phyloP scores from a whole-genome alignment of 78 protist genomes.

The Kipferlia bialata region DNA sequence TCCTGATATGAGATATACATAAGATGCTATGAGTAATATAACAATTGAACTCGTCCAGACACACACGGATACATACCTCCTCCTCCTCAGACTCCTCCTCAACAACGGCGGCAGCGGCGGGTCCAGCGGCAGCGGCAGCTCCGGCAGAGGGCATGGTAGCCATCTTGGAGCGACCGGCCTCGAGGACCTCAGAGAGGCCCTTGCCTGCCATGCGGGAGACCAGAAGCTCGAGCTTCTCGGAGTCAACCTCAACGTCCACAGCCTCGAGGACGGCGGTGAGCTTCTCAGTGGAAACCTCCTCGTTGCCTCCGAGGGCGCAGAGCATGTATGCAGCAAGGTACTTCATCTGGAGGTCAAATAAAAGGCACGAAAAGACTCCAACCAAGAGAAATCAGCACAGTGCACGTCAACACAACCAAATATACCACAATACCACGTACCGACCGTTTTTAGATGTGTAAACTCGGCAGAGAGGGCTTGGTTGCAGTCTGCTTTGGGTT shows the following conservation, averaged over 20 bases:
- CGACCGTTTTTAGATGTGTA: too few species aligned
- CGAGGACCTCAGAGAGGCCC: slow-evolving; percentile 35
- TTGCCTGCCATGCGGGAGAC: slow-evolving; percentile 45
- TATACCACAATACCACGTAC: too few species aligned
- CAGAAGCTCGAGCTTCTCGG: slow-evolving; percentile 9
- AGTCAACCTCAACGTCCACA: slow-evolving; percentile 44
- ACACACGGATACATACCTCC: too few species aligned
- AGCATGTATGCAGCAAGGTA: slow-evolving; percentile 65
- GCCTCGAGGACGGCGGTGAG: slow-evolving; percentile 39
- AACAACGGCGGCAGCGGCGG: slow-evolving; percentile 33
- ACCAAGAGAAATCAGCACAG: too few species aligned
- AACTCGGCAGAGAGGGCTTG: too few species aligned
- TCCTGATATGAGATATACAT: too few species aligned
- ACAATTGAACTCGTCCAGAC: too few species aligned
- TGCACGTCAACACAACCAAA: too few species aligned
- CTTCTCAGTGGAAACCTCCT: slow-evolving; percentile 28
- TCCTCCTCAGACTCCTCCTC: too few species aligned
- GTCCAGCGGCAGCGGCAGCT: slow-evolving; percentile 33
- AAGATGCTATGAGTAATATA: too few species aligned
- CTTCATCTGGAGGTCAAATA: slow-evolving; percentile 12
- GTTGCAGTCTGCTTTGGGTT: too few species aligned
- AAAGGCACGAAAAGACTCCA: too few species aligned
- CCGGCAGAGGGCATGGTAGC: slow-evolving; percentile 43
- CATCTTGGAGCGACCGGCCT: slow-evolving; percentile 38
- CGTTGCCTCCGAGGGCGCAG: slow-evolving; percentile 44